Base-by-base conservation (phyloP, 176 grass and related monocot species). In the Avena atlantica region DNA sequence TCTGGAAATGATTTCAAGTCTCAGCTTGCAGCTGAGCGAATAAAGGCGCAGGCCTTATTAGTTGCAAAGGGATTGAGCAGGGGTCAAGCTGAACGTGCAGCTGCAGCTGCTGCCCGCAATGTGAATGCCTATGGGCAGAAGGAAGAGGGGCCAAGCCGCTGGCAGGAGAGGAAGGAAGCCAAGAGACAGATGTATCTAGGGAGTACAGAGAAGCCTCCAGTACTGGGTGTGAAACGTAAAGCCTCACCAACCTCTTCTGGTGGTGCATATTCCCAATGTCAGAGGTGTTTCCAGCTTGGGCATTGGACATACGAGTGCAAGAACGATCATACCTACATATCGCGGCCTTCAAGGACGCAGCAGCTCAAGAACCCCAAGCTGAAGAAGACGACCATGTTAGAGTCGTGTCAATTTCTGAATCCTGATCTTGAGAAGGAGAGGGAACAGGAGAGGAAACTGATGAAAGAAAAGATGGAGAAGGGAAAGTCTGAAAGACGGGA, bases 241-340 rank as follows among this genome's bases (percentile, higher is more conserved):
- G 21, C 80, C 78, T 86, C 77, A 42, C 29, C 77, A 81, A 52
- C 83, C 73, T 86, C 81, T 82, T 67, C 63, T n/a, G 56, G 48
- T 82, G 83, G 87, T 53, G 64, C 73, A 48, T 75, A 87, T 85
- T 81, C 83, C 20, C 85, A 94, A 63, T 94, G 94, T 47, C 89
- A 98, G 87, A 99, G 91, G 80, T 96, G 92, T 84, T 96, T 93
- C 70, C 94, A 94, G 83, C 56, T 79, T 79, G 85, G 94, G 14
- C 94, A 98, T 31, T 96, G 90, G 97, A 94, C 92, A 21, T 94
- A 93, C 1, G 85, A 96, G 56, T 96, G 94, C 89, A 98, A 96
- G 69, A 96, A 96, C 14, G 90, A 99, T 27, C 79, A 87, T 14
- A 91, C 94, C 47, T 99, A 92, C 61, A 93, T 94, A 51, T 99